phyloP scores from a whole-genome alignment of 2,329 filamentous ascomycete genomes.

The Pezicula rhizophila region DNA sequence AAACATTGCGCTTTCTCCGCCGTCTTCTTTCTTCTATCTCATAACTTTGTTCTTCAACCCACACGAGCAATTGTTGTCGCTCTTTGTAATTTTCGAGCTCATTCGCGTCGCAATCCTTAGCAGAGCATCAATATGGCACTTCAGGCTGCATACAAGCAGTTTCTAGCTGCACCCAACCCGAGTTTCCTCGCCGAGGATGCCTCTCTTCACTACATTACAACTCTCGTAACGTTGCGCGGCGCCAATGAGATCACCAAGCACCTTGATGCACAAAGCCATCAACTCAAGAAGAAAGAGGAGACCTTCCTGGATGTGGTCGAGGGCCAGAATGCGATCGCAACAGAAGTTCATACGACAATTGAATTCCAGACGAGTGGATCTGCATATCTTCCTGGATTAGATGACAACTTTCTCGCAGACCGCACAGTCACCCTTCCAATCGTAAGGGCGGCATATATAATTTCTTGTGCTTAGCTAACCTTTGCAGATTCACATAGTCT shows the following conservation, averaged over 20 bases:
- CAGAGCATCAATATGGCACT: slow-evolving; percentile 36
- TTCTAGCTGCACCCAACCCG: slow-evolving; percentile 60
- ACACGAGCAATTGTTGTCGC: not conserved
- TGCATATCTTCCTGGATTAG: slow-evolving; percentile 78
- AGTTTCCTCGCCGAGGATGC: slow-evolving; percentile 59
- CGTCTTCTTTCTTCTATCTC: not conserved
- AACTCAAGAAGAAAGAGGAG: slow-evolving; percentile 79
- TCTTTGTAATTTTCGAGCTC: not conserved
- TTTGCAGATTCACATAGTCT: slow-evolving; percentile 75
- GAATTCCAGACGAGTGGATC: slow-evolving; percentile 80
- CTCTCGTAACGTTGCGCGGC: slow-evolving; percentile 67
- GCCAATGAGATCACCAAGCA: slow-evolving; percentile 78
- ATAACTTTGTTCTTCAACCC: not conserved
- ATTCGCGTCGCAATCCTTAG: not conserved
- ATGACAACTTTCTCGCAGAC: slow-evolving; percentile 91
- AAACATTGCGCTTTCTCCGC: not conserved
- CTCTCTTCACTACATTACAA: slow-evolving; percentile 83
- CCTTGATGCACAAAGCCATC: slow-evolving; percentile 61
- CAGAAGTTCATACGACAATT: slow-evolving; percentile 76
- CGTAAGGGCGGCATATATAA: slow-evolving; percentile 47
- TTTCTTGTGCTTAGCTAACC: slow-evolving; percentile 8
- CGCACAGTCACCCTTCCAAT: slow-evolving; percentile 72
- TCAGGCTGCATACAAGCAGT: slow-evolving; percentile 60
- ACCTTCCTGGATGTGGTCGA: slow-evolving; percentile 71
- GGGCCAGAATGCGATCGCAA: slow-evolving; percentile 58